phyloP scores from a whole-genome alignment of 148 eudicot species.

The Cornus controversa region DNA sequence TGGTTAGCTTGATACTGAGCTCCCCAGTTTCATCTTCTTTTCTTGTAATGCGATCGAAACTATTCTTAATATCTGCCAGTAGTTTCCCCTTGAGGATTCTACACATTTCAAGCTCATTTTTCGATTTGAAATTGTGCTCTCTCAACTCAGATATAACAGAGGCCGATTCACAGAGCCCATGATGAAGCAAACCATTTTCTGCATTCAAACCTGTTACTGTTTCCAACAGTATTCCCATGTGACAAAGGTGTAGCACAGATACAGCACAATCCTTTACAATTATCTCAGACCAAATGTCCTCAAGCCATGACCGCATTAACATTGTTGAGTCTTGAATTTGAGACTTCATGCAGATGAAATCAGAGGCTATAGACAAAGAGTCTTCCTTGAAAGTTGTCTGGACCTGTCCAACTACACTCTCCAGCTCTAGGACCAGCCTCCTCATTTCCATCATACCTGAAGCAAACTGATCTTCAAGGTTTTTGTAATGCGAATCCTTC shows the following conservation, averaged over 20 bases:
- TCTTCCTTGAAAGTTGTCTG: slow-evolving; percentile 44
- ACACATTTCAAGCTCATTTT: slow-evolving; percentile 61
- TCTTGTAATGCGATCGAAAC: slow-evolving; percentile 52
- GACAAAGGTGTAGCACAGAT: slow-evolving; percentile 71
- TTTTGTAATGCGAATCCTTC: slow-evolving; percentile 36
- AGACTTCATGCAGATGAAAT: slow-evolving; percentile 50
- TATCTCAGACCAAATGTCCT: slow-evolving; percentile 80
- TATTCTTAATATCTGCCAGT: slow-evolving; percentile 58
- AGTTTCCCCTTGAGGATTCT: slow-evolving; percentile 51
- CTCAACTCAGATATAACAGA: slow-evolving; percentile 49
- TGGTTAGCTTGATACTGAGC: slow-evolving; percentile 46
- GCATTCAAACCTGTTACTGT: slow-evolving; percentile 57
- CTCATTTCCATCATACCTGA: slow-evolving; percentile 33
- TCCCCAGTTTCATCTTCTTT: slow-evolving; percentile 60
- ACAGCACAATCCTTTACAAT: slow-evolving; percentile 65
- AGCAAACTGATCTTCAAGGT: slow-evolving; percentile 46
- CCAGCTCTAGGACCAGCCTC: slow-evolving; percentile 50
- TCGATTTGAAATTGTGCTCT: slow-evolving; percentile 58
- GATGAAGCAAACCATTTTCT: slow-evolving; percentile 67
- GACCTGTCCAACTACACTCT: slow-evolving; percentile 32
- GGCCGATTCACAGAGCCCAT: slow-evolving; percentile 62
- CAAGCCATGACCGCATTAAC: slow-evolving; percentile 52
- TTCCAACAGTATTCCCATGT: slow-evolving; percentile 71
- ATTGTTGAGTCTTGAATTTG: slow-evolving; percentile 41
- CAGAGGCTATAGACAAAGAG: slow-evolving; percentile 35